phyloP scores from a whole-genome alignment of 1,284 basidiomycete species.

The Salmacisia buchloeana region DNA sequence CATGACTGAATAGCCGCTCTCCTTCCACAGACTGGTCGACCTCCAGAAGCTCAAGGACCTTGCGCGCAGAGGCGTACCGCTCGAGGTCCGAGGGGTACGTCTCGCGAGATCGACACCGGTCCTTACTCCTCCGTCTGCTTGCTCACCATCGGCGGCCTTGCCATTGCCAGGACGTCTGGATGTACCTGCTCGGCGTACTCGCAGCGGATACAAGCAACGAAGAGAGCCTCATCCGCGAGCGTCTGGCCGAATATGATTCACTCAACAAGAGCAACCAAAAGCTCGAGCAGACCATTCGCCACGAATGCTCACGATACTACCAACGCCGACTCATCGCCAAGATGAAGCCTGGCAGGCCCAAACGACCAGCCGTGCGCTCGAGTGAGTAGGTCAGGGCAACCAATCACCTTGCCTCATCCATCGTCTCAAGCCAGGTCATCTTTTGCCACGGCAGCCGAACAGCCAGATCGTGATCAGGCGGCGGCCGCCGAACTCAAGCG shows the following conservation, averaged over 20 bases:
- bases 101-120: not conserved
- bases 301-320: constrained; percentile 44
- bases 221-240: constrained; percentile 3
- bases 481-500: constrained; percentile 31
- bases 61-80: constrained; percentile 2
- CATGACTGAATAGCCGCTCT: not conserved
- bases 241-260: constrained; percentile 27
- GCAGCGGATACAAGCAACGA: constrained; percentile 10
- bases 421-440: not conserved
- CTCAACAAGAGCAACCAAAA: constrained; percentile 41
- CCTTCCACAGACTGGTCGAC: not conserved
- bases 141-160: not conserved
- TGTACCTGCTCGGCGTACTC: constrained; percentile 13
- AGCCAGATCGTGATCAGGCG: constrained; percentile 12
- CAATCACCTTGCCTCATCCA: no score
- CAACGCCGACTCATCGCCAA: constrained; percentile 32
- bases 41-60: constrained; percentile 12
- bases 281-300: constrained; percentile 41
- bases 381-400: no score
- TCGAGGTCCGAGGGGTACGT: constrained; percentile 9
- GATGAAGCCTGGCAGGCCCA: constrained; percentile 3
- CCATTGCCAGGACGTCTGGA: constrained; percentile 10
- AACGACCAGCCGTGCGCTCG: not conserved
- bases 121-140: not conserved
- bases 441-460: not conserved